phyloP scores from a whole-genome alignment of 1,139 yeast genomes.

The Suhomyces bribrorum region DNA sequence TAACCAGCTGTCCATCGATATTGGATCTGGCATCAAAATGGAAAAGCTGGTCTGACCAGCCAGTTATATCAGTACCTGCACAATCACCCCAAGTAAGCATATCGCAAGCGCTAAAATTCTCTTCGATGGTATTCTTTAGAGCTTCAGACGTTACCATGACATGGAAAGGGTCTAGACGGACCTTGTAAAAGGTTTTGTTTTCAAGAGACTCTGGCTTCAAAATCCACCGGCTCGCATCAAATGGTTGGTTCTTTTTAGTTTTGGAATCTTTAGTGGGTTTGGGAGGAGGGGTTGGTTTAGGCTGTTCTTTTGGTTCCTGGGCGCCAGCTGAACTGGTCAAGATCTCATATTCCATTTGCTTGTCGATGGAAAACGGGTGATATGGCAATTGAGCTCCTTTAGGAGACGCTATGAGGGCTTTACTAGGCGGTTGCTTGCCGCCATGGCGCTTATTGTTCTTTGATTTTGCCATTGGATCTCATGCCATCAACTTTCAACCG shows the following conservation, averaged over 20 bases:
- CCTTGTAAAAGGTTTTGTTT: not conserved
- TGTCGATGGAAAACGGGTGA: slow-evolving; percentile 5
- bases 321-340: too few relatives aligned
- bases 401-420: not conserved
- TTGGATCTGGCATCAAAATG: not conserved
- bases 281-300: not conserved
- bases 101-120: not conserved
- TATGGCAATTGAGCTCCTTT: slow-evolving; percentile 5
- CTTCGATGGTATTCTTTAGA: not conserved
- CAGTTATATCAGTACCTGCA: too few relatives aligned
- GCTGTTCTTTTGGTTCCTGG: too few relatives aligned
- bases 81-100: not conserved
- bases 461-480: too few relatives aligned
- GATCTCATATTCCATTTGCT: slow-evolving; percentile 4
- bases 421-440: not conserved
- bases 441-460: too few relatives aligned
- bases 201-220: not conserved
- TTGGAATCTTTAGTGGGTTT: not conserved
- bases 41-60: too few relatives aligned
- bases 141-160: not conserved
- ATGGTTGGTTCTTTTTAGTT: not conserved
- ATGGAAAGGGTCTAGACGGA: not conserved
- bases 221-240: not conserved
- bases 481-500: too few relatives aligned
- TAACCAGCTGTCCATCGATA: not conserved